These are phyloP conservation scores for Teunomyces barrocoloradensis DNA, from an alignment of 805 yeast species.

Conservation along the genomic window DNA sequence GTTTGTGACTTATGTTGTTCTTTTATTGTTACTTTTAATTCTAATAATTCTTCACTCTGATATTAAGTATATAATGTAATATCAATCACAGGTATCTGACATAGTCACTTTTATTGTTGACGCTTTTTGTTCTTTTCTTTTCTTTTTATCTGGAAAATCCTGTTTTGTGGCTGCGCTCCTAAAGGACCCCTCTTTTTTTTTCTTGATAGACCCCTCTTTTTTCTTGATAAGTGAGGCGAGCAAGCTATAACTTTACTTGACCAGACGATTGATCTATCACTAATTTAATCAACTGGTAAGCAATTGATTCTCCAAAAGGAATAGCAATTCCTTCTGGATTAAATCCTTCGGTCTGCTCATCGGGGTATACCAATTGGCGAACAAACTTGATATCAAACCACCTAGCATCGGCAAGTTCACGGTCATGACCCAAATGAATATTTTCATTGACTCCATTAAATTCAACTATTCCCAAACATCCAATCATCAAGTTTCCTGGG, in stretches of 20 bases:
- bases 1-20: no score
- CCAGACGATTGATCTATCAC: conserved; percentile 29
- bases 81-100: no score
- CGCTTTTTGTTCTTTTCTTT: neutral
- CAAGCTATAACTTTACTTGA: neutral
- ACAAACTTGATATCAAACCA: conserved; percentile 72
- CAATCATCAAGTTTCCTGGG: conserved; percentile 91
- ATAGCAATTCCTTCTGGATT: conserved; percentile 38
- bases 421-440: conserved; percentile 75
- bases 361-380: conserved; percentile 31
- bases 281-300: conserved; percentile 41
- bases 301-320: conserved; percentile 46
- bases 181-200: no score
- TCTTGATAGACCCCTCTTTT: no score
- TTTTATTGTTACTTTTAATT: no score
- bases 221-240: no score
- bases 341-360: conserved; percentile 17
- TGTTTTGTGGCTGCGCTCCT: neutral
- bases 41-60: no score
- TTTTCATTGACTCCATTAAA: conserved; percentile 61
- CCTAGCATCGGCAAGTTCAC: conserved; percentile 79
- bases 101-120: neutral
- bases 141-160: neutral
- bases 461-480: conserved; percentile 80
- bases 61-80: no score